Conservation (phyloP, 352 stramenopile species). For the Stephanocyclus meneghinianus region DNA sequence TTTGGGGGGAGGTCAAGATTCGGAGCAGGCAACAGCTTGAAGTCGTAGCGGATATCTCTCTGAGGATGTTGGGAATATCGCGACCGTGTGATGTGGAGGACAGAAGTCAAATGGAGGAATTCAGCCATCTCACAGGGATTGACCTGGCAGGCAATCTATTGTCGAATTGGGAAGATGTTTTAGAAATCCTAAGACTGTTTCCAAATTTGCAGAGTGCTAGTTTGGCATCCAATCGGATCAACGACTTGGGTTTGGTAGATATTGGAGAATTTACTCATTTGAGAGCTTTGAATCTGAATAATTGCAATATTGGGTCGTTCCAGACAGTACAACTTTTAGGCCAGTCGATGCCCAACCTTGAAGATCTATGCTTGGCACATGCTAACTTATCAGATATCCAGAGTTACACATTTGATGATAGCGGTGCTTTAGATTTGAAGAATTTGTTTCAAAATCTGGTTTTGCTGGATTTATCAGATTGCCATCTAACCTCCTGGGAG, state of each 20-base stretch:
- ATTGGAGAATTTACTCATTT: conserved; percentile 21
- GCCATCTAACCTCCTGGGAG: conserved; percentile 61
- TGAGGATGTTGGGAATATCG: conserved; percentile 72
- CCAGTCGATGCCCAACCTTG: conserved; percentile 63
- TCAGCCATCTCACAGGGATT: conserved; percentile 65
- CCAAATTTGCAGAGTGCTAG: conserved; percentile 62
- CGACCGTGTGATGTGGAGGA: conserved; percentile 24
- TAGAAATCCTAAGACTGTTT: conserved; percentile 68
- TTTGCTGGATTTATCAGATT: conserved; percentile 70
- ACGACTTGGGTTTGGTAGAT: conserved; percentile 41
- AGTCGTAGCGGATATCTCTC: conserved; percentile 65
- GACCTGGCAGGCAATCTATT: conserved; percentile 81
- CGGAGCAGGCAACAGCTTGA: conserved; percentile 68
- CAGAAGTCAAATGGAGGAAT: conserved; percentile 40
- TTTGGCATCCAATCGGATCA: conserved; percentile 72
- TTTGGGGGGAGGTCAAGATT: conserved; percentile 74
- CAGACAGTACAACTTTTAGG: conserved; percentile 54
- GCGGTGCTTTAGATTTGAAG: conserved; percentile 6
- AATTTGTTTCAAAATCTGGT: conserved; percentile 57
- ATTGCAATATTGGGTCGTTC: conserved; percentile 57
- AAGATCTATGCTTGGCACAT: conserved; percentile 72
- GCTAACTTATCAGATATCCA: conserved; percentile 63
- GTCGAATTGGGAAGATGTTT: conserved; percentile 63
- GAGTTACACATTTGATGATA: conserved; percentile 13
- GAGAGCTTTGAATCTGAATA: conserved; percentile 65